Percentiles rank a stretch among this genome's conserved stretches.
phyloP scores from a whole-genome alignment of 805 yeast species.

The Lipomyces anomalus region DNA sequence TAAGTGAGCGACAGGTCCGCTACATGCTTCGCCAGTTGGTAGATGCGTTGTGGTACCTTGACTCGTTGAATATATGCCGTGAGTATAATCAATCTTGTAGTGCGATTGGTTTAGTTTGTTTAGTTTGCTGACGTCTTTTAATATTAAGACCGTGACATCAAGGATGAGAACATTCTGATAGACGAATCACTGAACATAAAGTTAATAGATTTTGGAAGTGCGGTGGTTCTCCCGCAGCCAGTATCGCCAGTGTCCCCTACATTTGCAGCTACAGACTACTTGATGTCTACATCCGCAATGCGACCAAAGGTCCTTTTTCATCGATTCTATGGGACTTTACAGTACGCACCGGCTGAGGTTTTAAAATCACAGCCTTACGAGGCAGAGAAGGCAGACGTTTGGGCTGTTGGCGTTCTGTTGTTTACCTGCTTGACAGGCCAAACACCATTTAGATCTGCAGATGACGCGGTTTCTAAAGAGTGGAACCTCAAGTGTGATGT shows the following conservation, averaged over 20 bases:
- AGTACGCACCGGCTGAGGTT: conserved; percentile 24
- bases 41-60: conserved; percentile 21
- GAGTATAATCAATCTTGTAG: not conserved
- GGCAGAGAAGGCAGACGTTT: conserved; percentile 22
- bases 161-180: conserved; percentile 78
- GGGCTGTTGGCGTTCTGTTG: conserved; percentile 22
- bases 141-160: conserved; percentile 48
- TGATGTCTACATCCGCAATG: not conserved
- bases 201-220: conserved; percentile 68
- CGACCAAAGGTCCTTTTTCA: conserved; percentile 7
- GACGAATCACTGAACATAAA: conserved; percentile 71
- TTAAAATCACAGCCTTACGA: conserved; percentile 17
- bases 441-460: conserved; percentile 18
- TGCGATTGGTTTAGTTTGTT: not conserved
- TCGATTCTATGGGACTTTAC: conserved; percentile 22
- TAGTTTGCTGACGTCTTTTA: not conserved
- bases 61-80: conserved; percentile 14
- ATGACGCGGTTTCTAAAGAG: conserved; percentile 20
- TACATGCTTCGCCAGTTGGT: conserved; percentile 23
- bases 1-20: conserved; percentile 21
- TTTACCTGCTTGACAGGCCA: conserved; percentile 24
- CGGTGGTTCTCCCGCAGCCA: conserved; percentile 10
- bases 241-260: conserved; percentile 1
- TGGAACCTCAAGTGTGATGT: conserved; percentile 15
- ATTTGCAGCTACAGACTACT: no score